These are phyloP conservation scores for Ophiostoma sp. DNA, from an alignment of 2,329 filamentous ascomycete species.

Conservation along the genomic window DNA sequence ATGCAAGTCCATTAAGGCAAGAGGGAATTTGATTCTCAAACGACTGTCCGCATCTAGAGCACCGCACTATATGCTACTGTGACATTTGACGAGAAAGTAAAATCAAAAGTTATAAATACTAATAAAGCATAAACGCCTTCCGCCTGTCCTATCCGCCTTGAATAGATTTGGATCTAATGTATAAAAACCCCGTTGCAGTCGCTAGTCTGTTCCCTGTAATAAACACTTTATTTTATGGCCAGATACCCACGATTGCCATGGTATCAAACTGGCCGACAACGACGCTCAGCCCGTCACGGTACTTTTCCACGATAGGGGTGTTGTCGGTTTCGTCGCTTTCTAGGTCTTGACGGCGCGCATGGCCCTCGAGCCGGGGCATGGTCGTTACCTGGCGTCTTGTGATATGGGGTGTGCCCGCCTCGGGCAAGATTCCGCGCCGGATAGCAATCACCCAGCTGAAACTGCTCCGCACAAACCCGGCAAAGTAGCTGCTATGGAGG, in stretches of 20 bases:
- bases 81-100: background rate
- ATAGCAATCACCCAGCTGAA: conserved; percentile 23
- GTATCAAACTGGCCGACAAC: conserved; percentile 22
- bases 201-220: background rate
- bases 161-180: background rate
- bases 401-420: conserved; percentile 17
- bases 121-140: background rate
- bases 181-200: background rate
- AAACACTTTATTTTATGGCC: conserved; percentile 15
- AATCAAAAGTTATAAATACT: background rate
- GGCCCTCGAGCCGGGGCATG: background rate
- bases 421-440: conserved; percentile 20
- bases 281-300: conserved; percentile 21
- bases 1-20: no score
- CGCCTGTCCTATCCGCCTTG: background rate
- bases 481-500: conserved; percentile 22
- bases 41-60: background rate
- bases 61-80: background rate
- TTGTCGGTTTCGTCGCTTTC: background rate
- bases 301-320: conserved; percentile 21
- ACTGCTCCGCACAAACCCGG: conserved; percentile 22
- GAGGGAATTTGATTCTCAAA: background rate
- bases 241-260: conserved; percentile 23
- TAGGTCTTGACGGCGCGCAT: conserved; percentile 8
- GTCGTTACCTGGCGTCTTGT: background rate